Percentiles rank a stretch among this genome's conserved stretches.
These are phyloP conservation scores for Darksidea phi DNA, from an alignment of 495 filamentous ascomycete genomes.

Conservation along the genomic window DNA sequence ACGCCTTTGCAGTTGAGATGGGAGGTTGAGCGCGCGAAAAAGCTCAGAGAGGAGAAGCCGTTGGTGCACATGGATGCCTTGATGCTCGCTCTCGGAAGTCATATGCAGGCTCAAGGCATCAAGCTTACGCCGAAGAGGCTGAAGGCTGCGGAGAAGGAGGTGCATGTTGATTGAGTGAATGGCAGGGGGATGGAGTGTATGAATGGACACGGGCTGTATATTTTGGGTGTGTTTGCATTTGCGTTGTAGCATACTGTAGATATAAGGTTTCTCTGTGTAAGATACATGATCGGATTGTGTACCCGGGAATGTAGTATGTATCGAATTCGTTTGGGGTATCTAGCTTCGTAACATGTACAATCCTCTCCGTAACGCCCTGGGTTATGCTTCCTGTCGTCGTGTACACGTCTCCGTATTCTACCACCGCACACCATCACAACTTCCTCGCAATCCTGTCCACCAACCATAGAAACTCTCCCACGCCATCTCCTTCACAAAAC, in stretches of 20 bases:
- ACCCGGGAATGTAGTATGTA: background rate
- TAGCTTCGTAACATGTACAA: background rate
- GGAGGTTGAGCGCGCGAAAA: conserved; percentile 41
- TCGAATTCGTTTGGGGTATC: background rate
- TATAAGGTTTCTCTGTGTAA: background rate
- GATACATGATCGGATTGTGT: background rate
- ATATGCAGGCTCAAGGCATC: conserved; percentile 10
- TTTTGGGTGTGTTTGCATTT: background rate
- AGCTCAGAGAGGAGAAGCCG: conserved; percentile 26
- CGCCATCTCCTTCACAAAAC: background rate
- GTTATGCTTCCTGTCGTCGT: too few species aligned
- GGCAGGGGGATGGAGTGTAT: background rate
- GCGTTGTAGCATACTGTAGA: conserved; percentile 8
- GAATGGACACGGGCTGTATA: background rate
- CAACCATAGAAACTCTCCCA: background rate
- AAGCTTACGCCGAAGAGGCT: conserved; percentile 2
- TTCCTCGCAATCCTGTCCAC: too few species aligned
- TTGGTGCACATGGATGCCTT: background rate
- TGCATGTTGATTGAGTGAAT: background rate
- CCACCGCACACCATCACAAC: too few species aligned
- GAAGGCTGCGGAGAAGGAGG: background rate
- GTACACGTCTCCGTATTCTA: too few species aligned
- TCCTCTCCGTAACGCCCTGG: too few species aligned
- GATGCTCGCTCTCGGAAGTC: conserved; percentile 7
- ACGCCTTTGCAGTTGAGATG: conserved; percentile 56